phyloP scores from a whole-genome alignment of 768 basidiomycete genomes.

The Boletus sensibilis region DNA sequence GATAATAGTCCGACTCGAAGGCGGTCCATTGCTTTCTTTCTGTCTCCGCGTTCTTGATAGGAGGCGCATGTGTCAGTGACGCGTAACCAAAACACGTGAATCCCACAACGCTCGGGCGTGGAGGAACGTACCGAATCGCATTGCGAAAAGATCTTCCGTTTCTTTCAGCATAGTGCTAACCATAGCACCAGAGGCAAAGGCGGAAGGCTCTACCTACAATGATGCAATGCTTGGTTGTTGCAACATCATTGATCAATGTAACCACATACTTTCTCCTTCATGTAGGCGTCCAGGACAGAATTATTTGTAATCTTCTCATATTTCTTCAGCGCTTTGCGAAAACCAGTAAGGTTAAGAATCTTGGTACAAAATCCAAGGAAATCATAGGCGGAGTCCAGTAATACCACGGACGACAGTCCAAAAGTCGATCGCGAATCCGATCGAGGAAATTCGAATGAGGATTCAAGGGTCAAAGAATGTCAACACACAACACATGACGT shows the following conservation, averaged over 20 bases:
- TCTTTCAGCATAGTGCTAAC: constrained; percentile 68
- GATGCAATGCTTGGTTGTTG: not conserved
- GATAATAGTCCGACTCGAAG: constrained; percentile 53
- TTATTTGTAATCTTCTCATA: constrained; percentile 80
- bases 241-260: not conserved
- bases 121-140: constrained; percentile 61
- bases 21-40: constrained; percentile 68
- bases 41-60: constrained; percentile 58
- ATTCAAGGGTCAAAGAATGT: not conserved
- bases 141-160: constrained; percentile 74
- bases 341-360: constrained; percentile 88
- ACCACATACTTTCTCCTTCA: constrained; percentile 61
- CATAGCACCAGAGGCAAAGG: constrained; percentile 61
- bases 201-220: constrained; percentile 59
- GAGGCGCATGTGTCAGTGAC: not conserved
- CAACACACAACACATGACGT: not conserved
- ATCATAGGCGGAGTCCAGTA: not conserved
- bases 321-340: constrained; percentile 83
- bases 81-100: not conserved
- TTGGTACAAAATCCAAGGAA: constrained; percentile 25
- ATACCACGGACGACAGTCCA: not conserved
- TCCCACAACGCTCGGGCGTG: not conserved
- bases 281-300: constrained; percentile 76
- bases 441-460: not conserved
- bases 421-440: not conserved